Conservation (phyloP, 2,329 filamentous ascomycete species). For the Claviceps sp. region DNA sequence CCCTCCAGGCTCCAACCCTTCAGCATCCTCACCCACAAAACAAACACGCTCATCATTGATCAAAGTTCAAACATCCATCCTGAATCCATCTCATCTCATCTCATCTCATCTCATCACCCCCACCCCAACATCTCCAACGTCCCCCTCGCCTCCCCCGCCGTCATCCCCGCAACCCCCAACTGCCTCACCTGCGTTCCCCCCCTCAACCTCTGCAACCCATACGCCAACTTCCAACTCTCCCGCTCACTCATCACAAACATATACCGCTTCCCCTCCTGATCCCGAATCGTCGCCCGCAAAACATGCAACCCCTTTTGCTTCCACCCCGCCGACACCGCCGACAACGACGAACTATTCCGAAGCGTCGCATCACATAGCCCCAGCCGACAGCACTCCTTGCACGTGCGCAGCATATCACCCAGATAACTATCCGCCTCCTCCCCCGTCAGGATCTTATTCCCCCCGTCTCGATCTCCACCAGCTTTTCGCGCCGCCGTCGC, state of each 20-base stretch:
- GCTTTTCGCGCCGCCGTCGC: slow-evolving; percentile 31
- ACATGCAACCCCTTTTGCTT: slow-evolving; percentile 45
- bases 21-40: not conserved
- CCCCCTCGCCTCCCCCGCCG: slow-evolving; percentile 36
- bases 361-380: slow-evolving; percentile 33
- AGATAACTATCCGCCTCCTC: slow-evolving; percentile 57
- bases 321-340: slow-evolving; percentile 35
- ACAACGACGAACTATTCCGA: slow-evolving; percentile 25
- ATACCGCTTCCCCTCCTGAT: slow-evolving; percentile 53
- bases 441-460: slow-evolving; percentile 37
- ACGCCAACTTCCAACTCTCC: slow-evolving; percentile 54
- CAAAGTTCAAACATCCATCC: not conserved
- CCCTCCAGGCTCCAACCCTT: too few relatives aligned
- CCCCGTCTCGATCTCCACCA: slow-evolving; percentile 27
- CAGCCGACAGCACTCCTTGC: slow-evolving; percentile 49
- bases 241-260: slow-evolving; percentile 51
- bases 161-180: slow-evolving; percentile 44
- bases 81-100: too few relatives aligned
- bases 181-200: slow-evolving; percentile 46
- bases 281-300: slow-evolving; percentile 48
- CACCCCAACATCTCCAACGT: slow-evolving; percentile 48
- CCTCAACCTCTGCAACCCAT: slow-evolving; percentile 46
- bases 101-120: slow-evolving; percentile 13
- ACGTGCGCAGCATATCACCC: slow-evolving; percentile 46
- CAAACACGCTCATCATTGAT: not conserved